Percentiles rank a stretch among this genome's conserved stretches.
Conservation (phyloP, 345 rosid species). For the Syzygium aqueum region DNA sequence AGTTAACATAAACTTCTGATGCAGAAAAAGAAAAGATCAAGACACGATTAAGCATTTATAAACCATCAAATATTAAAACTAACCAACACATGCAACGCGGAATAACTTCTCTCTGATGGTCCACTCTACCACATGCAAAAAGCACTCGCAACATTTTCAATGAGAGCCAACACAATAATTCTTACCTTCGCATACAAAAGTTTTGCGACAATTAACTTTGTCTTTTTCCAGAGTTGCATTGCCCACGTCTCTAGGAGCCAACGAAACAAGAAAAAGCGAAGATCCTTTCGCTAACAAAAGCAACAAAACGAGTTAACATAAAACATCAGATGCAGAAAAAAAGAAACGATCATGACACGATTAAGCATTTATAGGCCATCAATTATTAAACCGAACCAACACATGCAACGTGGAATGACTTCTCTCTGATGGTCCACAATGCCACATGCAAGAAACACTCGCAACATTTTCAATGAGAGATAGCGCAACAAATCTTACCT, state of each 20-base stretch:
- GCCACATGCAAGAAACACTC: not conserved
- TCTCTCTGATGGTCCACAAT: not conserved
- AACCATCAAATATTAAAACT: not conserved
- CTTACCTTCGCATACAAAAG: not conserved
- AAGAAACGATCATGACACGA: not conserved
- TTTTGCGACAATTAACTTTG: not conserved
- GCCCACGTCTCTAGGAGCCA: no score
- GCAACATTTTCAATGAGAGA: not conserved
- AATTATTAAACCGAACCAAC: not conserved
- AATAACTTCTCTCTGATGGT: not conserved
- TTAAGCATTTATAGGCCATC: not conserved
- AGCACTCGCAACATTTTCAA: not conserved
- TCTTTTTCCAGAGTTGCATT: not conserved
- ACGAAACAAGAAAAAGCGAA: no score
- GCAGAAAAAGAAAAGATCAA: not conserved
- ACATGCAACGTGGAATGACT: not conserved
- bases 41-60: not conserved
- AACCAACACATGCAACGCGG: not conserved
- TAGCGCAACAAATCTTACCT: not conserved
- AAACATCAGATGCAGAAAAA: not conserved
- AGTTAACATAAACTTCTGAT: not conserved
- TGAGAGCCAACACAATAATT: no score
- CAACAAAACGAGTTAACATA: not conserved
- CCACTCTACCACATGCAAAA: not conserved
- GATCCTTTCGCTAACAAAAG: slow-evolving; percentile 38